Base-by-base conservation (phyloP, 345 rosid species). In the Clarkia xantiana region DNA sequence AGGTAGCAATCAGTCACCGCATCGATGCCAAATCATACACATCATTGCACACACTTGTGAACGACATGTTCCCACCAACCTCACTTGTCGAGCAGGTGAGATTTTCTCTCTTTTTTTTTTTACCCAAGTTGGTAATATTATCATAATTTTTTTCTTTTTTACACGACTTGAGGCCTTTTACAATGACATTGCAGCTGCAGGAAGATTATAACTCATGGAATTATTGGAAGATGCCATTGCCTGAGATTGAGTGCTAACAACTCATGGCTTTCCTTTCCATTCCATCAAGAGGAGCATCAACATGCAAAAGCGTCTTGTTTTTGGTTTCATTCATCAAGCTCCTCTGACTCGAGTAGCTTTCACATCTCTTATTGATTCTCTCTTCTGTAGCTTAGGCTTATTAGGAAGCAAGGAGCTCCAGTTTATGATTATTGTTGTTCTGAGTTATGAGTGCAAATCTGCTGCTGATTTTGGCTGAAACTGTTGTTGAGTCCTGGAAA, bases 1-100 rank as follows among this genome's bases (percentile, higher is more conserved):
- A 88, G 65, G 97, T 88, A 46, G 97, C 94, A 51, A 84, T 66
- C 49, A 81, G 93, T 58, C 94, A 81, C 57, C 74, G 82, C 25
- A 63, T 74, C 16, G 86, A 84, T 50, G 82, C 49, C 49, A 84
- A 65, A 59, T 88, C 97, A 1, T 88, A 88, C 67, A 81, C 94
- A 42, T 81, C 88, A 17, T 74, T 88, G 40, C 97, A 88, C 67
- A 81, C 86, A 2, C 94, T 88, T 19, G 97, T 80, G 29, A 71
- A 88, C 20, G 97, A 84, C 75, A 88, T 88, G 87, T 88, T 88
- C 42, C 88, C 96, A 10, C 88, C 97, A 16, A 81, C 91, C 38
- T 77, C 82, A 2, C 63, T 76, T 57, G 74, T 68, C 41, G 97
- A 84, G 68, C 94, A 77, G 94, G 97, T 84, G 62, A 52, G 42